These are phyloP conservation scores for Venturia aucupariae DNA, from an alignment of 2,329 filamentous ascomycete species.

Conservation along the genomic window DNA sequence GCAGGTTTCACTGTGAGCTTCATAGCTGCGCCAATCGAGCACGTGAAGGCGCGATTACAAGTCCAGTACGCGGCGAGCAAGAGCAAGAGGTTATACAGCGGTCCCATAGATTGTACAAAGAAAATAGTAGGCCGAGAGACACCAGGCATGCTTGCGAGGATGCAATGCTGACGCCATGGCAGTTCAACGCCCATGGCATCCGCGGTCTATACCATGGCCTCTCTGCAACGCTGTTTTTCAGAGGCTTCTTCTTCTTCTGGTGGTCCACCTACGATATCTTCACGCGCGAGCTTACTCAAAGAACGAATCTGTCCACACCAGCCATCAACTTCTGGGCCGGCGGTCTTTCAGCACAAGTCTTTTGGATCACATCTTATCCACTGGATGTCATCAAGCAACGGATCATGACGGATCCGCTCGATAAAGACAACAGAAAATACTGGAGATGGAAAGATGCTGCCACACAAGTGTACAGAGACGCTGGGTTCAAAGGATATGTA, in stretches of 20 bases:
- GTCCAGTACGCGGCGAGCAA: conserved; percentile 84
- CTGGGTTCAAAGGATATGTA: conserved; percentile 63
- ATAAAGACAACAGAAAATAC: conserved; percentile 56
- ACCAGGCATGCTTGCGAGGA: neutral
- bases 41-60: conserved; percentile 88
- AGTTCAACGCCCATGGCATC: conserved; percentile 54
- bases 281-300: conserved; percentile 54
- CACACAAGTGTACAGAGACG: conserved; percentile 62
- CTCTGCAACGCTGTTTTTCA: conserved; percentile 74
- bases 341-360: conserved; percentile 83
- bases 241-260: conserved; percentile 95
- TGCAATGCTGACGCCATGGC: neutral
- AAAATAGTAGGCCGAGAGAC: conserved; percentile 48
- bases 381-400: conserved; percentile 91
- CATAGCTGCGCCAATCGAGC: conserved; percentile 87
- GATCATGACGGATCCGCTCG: conserved; percentile 91
- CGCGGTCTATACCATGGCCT: conserved; percentile 79
- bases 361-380: conserved; percentile 89
- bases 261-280: conserved; percentile 93
- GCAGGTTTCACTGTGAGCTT: conserved; percentile 87
- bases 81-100: conserved; percentile 67
- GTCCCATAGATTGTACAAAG: conserved; percentile 72
- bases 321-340: conserved; percentile 96
- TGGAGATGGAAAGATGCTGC: conserved; percentile 73
- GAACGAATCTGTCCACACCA: conserved; percentile 64